These are phyloP conservation scores for Tulasnella sp. DNA, from an alignment of 768 basidiomycete species.

Conservation along the genomic window DNA sequence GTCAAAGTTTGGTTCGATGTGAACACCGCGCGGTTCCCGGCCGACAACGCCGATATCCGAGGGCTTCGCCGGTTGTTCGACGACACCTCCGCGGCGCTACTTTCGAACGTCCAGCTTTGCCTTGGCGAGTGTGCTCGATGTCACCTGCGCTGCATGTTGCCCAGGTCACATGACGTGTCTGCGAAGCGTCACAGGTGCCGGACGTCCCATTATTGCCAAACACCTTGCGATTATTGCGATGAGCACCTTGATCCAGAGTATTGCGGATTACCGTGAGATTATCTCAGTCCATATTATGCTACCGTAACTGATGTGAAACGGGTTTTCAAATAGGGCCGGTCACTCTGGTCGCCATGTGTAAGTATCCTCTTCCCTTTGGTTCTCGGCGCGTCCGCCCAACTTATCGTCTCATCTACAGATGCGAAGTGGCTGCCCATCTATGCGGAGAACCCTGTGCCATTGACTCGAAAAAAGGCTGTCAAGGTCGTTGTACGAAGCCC, in stretches of 20 bases:
- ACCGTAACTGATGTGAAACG: not conserved
- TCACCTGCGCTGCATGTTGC: slow-evolving; percentile 37
- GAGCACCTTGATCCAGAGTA: slow-evolving; percentile 23
- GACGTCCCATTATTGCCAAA: slow-evolving; percentile 37
- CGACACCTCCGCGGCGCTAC: slow-evolving; percentile 34
- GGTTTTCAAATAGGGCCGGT: slow-evolving; percentile 36
- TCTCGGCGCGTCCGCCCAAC: no score
- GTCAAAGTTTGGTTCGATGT: slow-evolving; percentile 40
- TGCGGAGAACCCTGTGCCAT: slow-evolving; percentile 43
- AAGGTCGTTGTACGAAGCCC: slow-evolving; percentile 41
- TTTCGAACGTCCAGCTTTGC: slow-evolving; percentile 38
- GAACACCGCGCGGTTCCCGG: slow-evolving; percentile 39
- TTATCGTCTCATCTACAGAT: slow-evolving; percentile 31
- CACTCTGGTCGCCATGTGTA: slow-evolving; percentile 46
- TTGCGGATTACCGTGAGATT: slow-evolving; percentile 39
- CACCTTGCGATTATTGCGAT: slow-evolving; percentile 34
- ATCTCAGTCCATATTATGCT: not conserved
- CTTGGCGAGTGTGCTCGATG: slow-evolving; percentile 37
- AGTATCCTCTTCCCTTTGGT: slow-evolving; percentile 16
- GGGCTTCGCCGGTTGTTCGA: slow-evolving; percentile 36
- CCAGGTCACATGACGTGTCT: slow-evolving; percentile 33
- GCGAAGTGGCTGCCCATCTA: slow-evolving; percentile 37
- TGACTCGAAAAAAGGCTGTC: slow-evolving; percentile 38
- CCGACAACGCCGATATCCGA: slow-evolving; percentile 34
- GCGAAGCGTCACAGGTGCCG: slow-evolving; percentile 36